phyloP scores from a whole-genome alignment of 805 yeast species.

The Spencermartinsiella europaea region DNA sequence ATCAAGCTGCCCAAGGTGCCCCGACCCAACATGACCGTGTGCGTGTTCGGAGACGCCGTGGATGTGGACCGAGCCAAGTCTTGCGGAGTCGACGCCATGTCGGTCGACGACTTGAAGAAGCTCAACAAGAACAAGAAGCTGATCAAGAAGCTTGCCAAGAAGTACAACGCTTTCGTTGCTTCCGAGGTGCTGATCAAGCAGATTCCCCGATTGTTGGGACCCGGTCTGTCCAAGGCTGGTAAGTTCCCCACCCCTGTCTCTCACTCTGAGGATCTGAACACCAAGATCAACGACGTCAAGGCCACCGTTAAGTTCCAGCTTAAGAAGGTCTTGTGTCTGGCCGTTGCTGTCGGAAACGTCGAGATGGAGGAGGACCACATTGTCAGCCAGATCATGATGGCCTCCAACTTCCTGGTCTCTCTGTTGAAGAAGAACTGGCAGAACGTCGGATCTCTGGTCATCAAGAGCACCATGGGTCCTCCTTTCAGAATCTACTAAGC shows the following conservation, averaged over 20 bases:
- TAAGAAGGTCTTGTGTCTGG: constrained; percentile 99
- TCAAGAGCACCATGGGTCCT: constrained; percentile 99
- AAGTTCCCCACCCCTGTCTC: constrained; percentile 99
- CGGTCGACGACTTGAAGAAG: constrained; percentile 99
- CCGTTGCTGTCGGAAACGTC: constrained; percentile 99
- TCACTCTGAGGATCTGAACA: constrained; percentile 95
- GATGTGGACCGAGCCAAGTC: constrained; percentile 99
- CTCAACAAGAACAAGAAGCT: constrained; percentile 99
- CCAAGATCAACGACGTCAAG: constrained; percentile 94
- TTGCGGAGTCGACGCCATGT: constrained; percentile 98
- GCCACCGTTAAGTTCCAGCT: constrained; percentile 99
- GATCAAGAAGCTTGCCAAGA: constrained; percentile 99
- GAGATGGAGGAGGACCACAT: constrained; percentile 97
- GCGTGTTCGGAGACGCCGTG: constrained; percentile 99
- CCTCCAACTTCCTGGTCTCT: constrained; percentile 98
- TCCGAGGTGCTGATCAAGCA: constrained; percentile 99
- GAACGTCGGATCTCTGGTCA: constrained; percentile 98
- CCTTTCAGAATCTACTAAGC: constrained; percentile 99
- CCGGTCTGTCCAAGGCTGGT: constrained; percentile 99
- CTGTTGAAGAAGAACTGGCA: constrained; percentile 99
- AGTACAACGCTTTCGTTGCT: constrained; percentile 99
- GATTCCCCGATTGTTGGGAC: constrained; percentile 99
- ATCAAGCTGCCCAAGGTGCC: constrained; percentile 97
- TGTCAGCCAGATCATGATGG: constrained; percentile 97
- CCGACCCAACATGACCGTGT: constrained; percentile 99